Evolutionary conservation across 2,329 filamentous ascomycete genomes (phyloP).

Genomic region (Emergomyces pasteurianus): DNA sequence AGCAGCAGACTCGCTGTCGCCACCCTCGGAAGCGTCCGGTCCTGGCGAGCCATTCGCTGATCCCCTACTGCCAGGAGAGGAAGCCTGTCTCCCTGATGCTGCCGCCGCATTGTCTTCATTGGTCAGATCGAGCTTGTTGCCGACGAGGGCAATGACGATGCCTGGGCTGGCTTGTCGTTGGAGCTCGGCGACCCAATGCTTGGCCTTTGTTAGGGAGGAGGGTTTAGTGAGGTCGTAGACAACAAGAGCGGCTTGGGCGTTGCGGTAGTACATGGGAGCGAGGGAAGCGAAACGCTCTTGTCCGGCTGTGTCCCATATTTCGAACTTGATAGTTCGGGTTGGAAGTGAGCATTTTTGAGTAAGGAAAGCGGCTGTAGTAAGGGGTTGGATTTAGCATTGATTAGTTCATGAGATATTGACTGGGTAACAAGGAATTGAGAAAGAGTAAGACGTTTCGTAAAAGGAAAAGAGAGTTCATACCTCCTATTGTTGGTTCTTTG

Average conservation of each 20-base stretch:
- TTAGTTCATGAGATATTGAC: background rate
- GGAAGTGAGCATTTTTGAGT: conserved; percentile 98
- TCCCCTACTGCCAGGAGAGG: background rate
- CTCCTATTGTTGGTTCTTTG: conserved; percentile 98
- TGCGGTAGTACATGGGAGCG: conserved; percentile 98
- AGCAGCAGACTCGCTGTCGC: conserved; percentile 2
- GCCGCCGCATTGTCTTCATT: conserved; percentile 49
- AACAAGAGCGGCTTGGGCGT: conserved; percentile 97
- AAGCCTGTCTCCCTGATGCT: background rate
- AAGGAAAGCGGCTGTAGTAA: conserved; percentile 68
- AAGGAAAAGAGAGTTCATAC: conserved; percentile 40
- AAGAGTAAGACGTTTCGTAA: background rate
- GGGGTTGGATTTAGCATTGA: conserved; percentile 3
- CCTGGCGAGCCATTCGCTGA: background rate
- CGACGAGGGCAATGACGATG: conserved; percentile 95
- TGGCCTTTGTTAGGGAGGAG: conserved; percentile 96
- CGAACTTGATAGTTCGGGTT: conserved; percentile 69
- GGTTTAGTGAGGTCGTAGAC: conserved; percentile 91
- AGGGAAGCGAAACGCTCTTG: conserved; percentile 99
- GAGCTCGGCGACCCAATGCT: conserved; percentile 97
- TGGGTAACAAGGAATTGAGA: too few species aligned
- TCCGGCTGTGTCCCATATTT: conserved; percentile 98
- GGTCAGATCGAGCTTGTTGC: conserved; percentile 95
- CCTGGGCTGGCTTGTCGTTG: conserved; percentile 99
- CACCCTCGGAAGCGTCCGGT: background rate